Evolutionary conservation across 1,284 basidiomycete species (phyloP), one percentile per base, ranked within the genome.

Genomic region (Ceratobasidium sp.): DNA sequence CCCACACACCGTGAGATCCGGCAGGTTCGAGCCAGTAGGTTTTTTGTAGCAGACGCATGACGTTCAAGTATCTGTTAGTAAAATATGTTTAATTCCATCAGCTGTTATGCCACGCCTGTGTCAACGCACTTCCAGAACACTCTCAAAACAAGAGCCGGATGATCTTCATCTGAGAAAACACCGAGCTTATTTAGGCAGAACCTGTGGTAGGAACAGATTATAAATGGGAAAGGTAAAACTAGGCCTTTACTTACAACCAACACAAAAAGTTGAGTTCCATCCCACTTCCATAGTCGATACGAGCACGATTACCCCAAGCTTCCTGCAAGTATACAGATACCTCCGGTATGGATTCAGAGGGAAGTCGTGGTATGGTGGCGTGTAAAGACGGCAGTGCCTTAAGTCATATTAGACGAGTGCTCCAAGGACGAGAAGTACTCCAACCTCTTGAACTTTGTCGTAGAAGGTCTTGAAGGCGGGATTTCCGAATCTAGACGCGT

Each of bases 221-320:
- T 40, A 46, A 42, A 33, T 48, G 23, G 23, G 26, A n/a, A 6
- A 6, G 40, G 48, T 7, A 42, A 44, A 56, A 40, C 77, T 74
- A 40, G 10, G 20, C 10, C 1, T 26, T 10, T 20, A 88, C 95
- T 82, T 84, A 98, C 96, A 99, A 84, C 97, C 97, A 99, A 82
- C 96, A 98, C 13, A 98, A 81, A 83, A 99, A 99, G 85, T 99
- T 98, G 78, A 99, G 89, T 84, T 99, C 98, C 96, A 99, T 99
- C 1, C 97, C 97, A 82, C 96, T 98, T 10, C 98, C 97, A 85
- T 99, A 99, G 85, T 99, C 98, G 79, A 99, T 97, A 5, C 97
- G 88, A 74, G 93, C 91, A 52, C 93, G 88, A 84, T 95, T 98
- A 0, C 97, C 97, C 97, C 96, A 99, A 28, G 92, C 86, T 83